Base-by-base conservation (phyloP, 495 filamentous ascomycete species). In the Talaromyces borbonicus region DNA sequence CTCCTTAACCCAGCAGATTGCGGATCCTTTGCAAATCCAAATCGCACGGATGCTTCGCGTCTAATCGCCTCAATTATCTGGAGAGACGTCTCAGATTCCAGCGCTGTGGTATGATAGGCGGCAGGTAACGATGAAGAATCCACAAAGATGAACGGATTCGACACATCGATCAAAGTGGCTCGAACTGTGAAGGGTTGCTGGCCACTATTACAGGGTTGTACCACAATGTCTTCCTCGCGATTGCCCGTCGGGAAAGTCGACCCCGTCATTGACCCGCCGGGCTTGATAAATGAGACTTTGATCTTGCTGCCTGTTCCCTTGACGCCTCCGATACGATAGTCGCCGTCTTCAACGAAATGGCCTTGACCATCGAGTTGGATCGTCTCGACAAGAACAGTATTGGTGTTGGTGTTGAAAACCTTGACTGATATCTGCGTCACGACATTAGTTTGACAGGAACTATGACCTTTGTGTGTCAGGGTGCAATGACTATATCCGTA, bases 61-160 rank as follows among this genome's bases (percentile, higher is more conserved):
- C 62, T 53, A 24, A 66, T 62, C 1, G 51, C 45, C 43, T 66
- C 62, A 4, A 54, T 50, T 0, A 59, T 26, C 2, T 32, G 22
- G 0, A 52, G 7, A 7, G 56, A 47, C 0, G n/a, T 7, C 9
- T 44, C 32, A 1, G 44, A 16, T 16, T 52, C 37, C 4, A 47
- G 38, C 16, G 44, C 42, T 0, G 31, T 19, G 3, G 11, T 2
- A 18, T 50, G 16, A 6, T 48, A 49, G 8, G 47, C 7, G 1
- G 49, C 8, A 1, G 55, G 46, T 22, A 66, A 9, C 2, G 54
- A 60, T 9, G 36, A 24, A 8, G 48, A 30, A 49, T 61, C 60
- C 2, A 66, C 54, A 8, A 66, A 49, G 16, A 66, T 55, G 26
- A 66, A 66, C 9, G 62, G 61, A 27, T 66, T 66, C 2, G 57